Evolutionary conservation across 2,329 filamentous ascomycete genomes (phyloP).

Genomic region (Colletotrichum scovillei): DNA sequence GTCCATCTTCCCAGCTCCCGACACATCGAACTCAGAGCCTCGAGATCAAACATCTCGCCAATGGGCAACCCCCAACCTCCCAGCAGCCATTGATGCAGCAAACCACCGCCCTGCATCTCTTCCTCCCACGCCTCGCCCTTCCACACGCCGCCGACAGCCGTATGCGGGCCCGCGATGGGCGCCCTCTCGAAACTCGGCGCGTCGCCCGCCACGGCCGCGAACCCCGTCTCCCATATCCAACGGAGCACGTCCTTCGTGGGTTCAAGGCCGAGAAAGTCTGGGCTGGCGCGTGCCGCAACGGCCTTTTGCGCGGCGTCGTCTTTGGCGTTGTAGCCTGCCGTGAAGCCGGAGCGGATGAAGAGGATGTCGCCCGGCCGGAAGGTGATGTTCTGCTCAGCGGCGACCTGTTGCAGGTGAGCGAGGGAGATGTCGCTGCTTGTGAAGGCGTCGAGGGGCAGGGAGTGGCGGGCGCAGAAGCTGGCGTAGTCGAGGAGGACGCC

Average conservation of each 20-base stretch:
- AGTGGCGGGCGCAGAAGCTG: conserved; percentile 60
- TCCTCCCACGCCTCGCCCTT: conserved; percentile 37
- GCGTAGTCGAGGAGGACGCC: conserved; percentile 66
- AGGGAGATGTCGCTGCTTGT: conserved; percentile 61
- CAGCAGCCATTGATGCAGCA: conserved; percentile 54
- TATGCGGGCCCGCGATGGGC: conserved; percentile 46
- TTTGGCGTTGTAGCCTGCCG: conserved; percentile 44
- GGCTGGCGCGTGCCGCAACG: conserved; percentile 40
- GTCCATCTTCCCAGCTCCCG: conserved; percentile 46
- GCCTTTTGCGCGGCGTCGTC: conserved; percentile 38
- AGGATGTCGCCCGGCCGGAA: conserved; percentile 65
- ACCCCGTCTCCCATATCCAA: conserved; percentile 59
- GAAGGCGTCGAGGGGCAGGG: conserved; percentile 63
- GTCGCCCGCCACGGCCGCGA: conserved; percentile 57
- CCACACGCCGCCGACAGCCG: conserved; percentile 18
- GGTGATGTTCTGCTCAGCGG: conserved; percentile 52
- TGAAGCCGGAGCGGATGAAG: conserved; percentile 54
- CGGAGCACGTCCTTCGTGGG: conserved; percentile 45
- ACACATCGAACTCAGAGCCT: conserved; percentile 50
- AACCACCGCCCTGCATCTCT: conserved; percentile 24
- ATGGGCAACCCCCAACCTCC: conserved; percentile 64
- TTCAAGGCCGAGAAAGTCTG: conserved; percentile 53
- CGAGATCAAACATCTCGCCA: conserved; percentile 60
- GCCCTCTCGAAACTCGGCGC: conserved; percentile 56
- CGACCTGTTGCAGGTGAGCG: conserved; percentile 36